Evolutionary conservation across 176 grass and related monocot genomes (phyloP).

Genomic region (Triticum urartu): DNA sequence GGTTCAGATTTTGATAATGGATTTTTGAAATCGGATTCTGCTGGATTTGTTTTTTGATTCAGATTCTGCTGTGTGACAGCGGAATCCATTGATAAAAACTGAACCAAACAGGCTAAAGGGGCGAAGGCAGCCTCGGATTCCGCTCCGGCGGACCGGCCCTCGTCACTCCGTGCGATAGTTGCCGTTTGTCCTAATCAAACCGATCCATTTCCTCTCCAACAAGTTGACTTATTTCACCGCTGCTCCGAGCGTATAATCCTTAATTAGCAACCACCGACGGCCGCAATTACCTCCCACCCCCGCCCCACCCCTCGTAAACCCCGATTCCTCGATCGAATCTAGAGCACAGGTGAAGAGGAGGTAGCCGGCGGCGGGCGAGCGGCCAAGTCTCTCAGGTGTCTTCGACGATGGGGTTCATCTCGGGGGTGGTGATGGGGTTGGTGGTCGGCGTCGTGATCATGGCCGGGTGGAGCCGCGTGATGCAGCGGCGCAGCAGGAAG

Average conservation of each 20-base stretch:
- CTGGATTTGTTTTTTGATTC: too few species aligned
- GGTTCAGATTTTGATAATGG: too few species aligned
- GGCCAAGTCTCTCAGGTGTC: not conserved
- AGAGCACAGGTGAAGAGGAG: not conserved
- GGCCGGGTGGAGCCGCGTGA: slow-evolving; percentile 91
- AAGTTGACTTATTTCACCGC: not conserved
- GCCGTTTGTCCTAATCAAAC: not conserved
- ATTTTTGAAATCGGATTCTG: too few species aligned
- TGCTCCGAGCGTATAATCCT: not conserved
- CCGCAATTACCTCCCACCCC: not conserved
- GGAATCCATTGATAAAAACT: too few species aligned
- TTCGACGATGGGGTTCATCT: slow-evolving; percentile 73
- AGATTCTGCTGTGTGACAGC: too few species aligned
- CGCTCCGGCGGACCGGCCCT: not conserved
- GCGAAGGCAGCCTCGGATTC: too few species aligned
- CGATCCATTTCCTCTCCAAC: not conserved
- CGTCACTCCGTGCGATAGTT: not conserved
- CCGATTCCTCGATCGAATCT: not conserved
- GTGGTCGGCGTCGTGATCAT: slow-evolving; percentile 74
- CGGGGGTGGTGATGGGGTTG: slow-evolving; percentile 81
- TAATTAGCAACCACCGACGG: slow-evolving; percentile 5
- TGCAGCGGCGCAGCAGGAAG: slow-evolving; percentile 64
- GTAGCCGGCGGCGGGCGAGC: not conserved
- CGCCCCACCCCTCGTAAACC: too few species aligned
- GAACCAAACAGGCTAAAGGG: too few species aligned